Evolutionary conservation across 1,284 basidiomycete genomes (phyloP), one percentile per base, ranked within the genome.

Genomic region (Meira nashicola): DNA sequence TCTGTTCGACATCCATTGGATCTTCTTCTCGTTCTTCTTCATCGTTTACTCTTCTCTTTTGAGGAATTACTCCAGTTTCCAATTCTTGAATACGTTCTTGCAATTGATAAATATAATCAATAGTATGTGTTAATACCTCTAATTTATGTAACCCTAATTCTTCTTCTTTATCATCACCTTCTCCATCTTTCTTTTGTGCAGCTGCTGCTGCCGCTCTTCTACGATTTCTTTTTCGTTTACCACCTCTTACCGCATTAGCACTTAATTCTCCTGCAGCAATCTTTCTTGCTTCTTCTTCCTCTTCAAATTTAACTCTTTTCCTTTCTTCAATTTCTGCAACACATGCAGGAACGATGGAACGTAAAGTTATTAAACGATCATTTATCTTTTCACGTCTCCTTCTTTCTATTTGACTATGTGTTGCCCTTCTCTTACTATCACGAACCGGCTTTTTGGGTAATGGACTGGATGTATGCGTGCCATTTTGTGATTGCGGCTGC

Each of bases 21-120:
- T 63, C 58, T 44, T 65, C 60, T 38, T 33, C 23, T 10, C 61
- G 55, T 41, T 60, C 51, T 21, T 67, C 39, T 39, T 55, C 39
- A 33, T 55, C 39, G 19, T 33, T n/a, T 23, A 17, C 39, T 41
- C 62, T n/a, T 60, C 68, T n/a, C 59, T 66, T 14, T 62, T 61
- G 19, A 68, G 54, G 21, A 43, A 61, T 54, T 14, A 59, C 57
- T 0, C 67, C 67, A 9, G 64, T 71, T 37, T 74, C 64, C n/a
- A 74, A 55, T 55, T 63, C 60, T 8, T 67, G 48, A 21, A 74
- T 74, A 21, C 64, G 43, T 0, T 63, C 68, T 43, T 74, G 70
- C 46, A 74, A 59, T 48, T 73, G 60, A 53, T 72, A 73, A 54
- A 74, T 74, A 57, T 73, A 71, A 47, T 74, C 70, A 60, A 74